Base-by-base conservation (phyloP, 139 green algal genomes). In the Coccomyxa sp. region DNA sequence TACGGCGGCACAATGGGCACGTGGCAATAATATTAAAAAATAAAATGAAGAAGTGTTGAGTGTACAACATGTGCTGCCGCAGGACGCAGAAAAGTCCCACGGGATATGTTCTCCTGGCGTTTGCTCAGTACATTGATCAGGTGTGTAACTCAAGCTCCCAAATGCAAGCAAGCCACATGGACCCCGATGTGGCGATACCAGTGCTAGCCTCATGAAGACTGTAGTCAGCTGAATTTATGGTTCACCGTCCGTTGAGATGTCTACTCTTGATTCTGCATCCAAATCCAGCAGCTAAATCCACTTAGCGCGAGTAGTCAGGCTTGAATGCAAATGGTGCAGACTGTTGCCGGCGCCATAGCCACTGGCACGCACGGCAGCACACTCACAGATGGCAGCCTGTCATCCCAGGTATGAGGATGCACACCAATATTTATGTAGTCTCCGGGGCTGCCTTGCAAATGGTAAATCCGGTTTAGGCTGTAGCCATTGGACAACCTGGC, bases 351-450 rank as follows among this genome's bases (percentile, higher is more conserved):
- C 3, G 95, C 95, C 9, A 90, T 97, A 7, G 86, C 95, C 67
- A 98, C 95, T 0, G 91, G 86, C 58, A 93, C 92, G 0, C 95
- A 98, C 85, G 95, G 95, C 77, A 91, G 80, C 84, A 92, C 85
- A 83, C 80, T 98, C 31, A 79, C 79, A 32, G 85, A 91, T 23
- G 89, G 88, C 32, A 89, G 82, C 23, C 88, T 98, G 0, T 94
- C 90, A 58, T 84, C 90, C 58, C 93, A 96, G 89, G 89, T 96
- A 76, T 68, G 45, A 71, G 21, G 18, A 71, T 21, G 18, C 63
- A n/a, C 63, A 11, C 38, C 38, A 51, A 51, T 51, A 51, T 7
- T 7, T 51, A 51, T n/a, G 7, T 51, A 51, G 38, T 51, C 38
- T 51, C 38, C 3, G 38, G 38, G 38, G 38, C 38, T 51, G 38